Percentiles rank a stretch among this genome's conserved stretches.
phyloP scores from a whole-genome alignment of 2,329 filamentous ascomycete species.

The Phyllosticta citrichinensis region DNA sequence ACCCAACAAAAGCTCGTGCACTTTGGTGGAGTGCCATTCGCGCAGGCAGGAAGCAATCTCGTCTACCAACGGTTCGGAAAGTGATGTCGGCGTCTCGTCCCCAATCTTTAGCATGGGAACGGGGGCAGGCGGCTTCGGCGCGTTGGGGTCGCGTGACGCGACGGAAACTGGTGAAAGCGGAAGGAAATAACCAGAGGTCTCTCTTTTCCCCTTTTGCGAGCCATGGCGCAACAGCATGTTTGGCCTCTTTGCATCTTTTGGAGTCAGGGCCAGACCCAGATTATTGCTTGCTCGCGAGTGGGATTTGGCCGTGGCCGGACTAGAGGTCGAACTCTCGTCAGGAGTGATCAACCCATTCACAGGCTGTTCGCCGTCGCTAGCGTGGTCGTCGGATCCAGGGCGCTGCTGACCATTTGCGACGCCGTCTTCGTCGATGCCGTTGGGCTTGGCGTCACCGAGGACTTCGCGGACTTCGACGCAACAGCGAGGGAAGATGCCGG shows the following conservation, averaged over 20 bases:
- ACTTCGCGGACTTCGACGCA: slow-evolving; percentile 94
- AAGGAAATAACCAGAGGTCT: slow-evolving; percentile 27
- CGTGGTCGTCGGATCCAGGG: slow-evolving; percentile 8
- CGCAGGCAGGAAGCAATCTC: slow-evolving; percentile 94
- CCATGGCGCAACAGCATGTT: slow-evolving; percentile 14
- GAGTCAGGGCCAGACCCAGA: slow-evolving; percentile 20
- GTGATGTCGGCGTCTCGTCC: slow-evolving; percentile 86
- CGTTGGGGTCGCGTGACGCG: slow-evolving; percentile 51
- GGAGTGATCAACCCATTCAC: slow-evolving; percentile 30
- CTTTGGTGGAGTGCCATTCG: slow-evolving; percentile 96
- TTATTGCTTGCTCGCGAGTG: slow-evolving; percentile 13
- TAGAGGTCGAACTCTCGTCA: slow-evolving; percentile 25
- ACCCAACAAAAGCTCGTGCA: slow-evolving; percentile 80
- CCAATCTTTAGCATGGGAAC: slow-evolving; percentile 97
- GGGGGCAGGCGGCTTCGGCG: slow-evolving; percentile 73
- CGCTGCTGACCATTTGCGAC: slow-evolving; percentile 4
- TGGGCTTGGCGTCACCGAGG: slow-evolving; percentile 59
- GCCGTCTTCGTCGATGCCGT: slow-evolving; percentile 16
- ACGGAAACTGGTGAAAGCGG: slow-evolving; percentile 30
- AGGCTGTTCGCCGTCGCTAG: slow-evolving; percentile 17
- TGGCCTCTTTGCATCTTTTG: slow-evolving; percentile 23
- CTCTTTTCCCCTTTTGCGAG: slow-evolving; percentile 30
- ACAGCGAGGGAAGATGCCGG: slow-evolving; percentile 91
- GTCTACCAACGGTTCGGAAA: slow-evolving; percentile 83
- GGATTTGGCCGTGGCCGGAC: slow-evolving; percentile 17